These are phyloP conservation scores for Coffea humblotiana DNA, from an alignment of 305 asterid genomes.

Conservation along the genomic window DNA sequence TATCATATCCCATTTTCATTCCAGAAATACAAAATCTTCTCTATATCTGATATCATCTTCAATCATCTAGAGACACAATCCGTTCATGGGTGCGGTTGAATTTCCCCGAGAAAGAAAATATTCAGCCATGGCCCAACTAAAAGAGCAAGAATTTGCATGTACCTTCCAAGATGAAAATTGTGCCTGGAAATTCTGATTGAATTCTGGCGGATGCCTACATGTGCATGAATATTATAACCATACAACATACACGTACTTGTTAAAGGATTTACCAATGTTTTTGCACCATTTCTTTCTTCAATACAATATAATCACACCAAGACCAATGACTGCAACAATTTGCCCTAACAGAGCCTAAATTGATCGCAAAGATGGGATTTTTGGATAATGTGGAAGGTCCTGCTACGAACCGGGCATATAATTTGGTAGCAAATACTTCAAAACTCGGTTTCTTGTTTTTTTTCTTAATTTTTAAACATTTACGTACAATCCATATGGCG, in stretches of 20 bases:
- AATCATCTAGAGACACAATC: neutral
- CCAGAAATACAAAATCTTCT: neutral
- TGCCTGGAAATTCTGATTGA: neutral
- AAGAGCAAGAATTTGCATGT: conserved; percentile 1
- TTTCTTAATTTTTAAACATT: neutral
- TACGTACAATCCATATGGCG: neutral
- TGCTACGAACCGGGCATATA: neutral
- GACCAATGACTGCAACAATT: neutral
- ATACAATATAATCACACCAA: conserved; percentile 3
- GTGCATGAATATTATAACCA: conserved; percentile 2
- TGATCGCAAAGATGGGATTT: conserved; percentile 5
- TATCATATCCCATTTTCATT: neutral
- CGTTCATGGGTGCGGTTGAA: neutral
- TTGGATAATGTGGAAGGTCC: conserved; percentile 2
- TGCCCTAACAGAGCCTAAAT: neutral
- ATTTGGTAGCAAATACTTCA: neutral
- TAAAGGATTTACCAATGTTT: neutral
- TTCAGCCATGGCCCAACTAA: neutral
- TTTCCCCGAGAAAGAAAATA: neutral
- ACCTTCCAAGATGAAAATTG: conserved; percentile 3
- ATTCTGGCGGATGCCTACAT: conserved; percentile 8
- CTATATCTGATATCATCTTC: neutral
- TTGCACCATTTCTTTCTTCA: conserved; percentile 13
- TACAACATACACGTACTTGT: neutral
- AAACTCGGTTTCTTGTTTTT: neutral